A percentile compares a stretch with the other conserved stretches of the same genome.
Conservation (phyloP, 202 grass and related monocot species). For the Elaeis oleifera region DNA sequence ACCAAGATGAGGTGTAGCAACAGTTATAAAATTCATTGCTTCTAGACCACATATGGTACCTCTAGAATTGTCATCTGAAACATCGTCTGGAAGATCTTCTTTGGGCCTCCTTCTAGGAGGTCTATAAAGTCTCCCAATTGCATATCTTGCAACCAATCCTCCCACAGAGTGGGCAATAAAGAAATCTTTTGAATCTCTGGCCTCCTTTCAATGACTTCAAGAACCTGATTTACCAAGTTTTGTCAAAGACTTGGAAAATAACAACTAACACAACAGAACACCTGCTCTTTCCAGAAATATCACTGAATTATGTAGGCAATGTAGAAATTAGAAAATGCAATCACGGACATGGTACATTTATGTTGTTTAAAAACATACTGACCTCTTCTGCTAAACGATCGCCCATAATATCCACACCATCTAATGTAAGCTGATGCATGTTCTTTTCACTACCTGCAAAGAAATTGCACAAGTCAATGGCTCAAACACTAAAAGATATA, state of each 20-base stretch:
- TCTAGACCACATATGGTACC: slow-evolving; percentile 79
- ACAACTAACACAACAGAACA: slow-evolving; percentile 5
- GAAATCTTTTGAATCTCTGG: slow-evolving; percentile 71
- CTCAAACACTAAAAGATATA: slow-evolving; percentile 8
- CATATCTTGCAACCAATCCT: slow-evolving; percentile 89
- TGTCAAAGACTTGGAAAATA: slow-evolving; percentile 27
- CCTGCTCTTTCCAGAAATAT: neutral
- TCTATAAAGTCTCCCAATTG: slow-evolving; percentile 81
- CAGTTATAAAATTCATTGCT: slow-evolving; percentile 88
- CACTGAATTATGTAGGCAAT: neutral
- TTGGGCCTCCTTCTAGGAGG: slow-evolving; percentile 25
- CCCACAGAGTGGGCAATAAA: slow-evolving; percentile 93
- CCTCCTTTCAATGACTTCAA: slow-evolving; percentile 51
- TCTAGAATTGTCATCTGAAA: slow-evolving; percentile 25
- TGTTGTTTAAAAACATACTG: slow-evolving; percentile 10
- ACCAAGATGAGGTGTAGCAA: slow-evolving; percentile 95
- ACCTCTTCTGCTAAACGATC: slow-evolving; percentile 90
- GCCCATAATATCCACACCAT: slow-evolving; percentile 98
- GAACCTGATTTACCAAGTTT: slow-evolving; percentile 49
- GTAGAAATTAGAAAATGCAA: neutral
- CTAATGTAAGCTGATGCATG: slow-evolving; percentile 77
- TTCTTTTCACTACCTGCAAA: slow-evolving; percentile 73
- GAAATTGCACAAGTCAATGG: slow-evolving; percentile 17
- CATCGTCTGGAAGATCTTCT: slow-evolving; percentile 23
- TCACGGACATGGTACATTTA: too few species aligned